These are phyloP conservation scores for Lachancea thermotolerans DNA, from an alignment of 805 yeast genomes.

Conservation along the genomic window DNA sequence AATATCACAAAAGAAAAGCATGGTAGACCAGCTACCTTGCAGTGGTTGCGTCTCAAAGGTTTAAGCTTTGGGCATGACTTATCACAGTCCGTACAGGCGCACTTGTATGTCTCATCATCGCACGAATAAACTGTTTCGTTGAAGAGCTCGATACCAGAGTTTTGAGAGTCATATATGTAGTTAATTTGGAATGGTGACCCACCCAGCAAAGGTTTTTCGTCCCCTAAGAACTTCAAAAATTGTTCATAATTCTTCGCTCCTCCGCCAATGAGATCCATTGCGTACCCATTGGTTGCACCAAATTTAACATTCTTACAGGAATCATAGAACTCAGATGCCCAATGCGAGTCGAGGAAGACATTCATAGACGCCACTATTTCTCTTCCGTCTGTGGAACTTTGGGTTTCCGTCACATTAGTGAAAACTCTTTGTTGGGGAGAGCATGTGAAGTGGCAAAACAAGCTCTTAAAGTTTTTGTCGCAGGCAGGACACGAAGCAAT, in stretches of 20 bases:
- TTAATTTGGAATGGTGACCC: conserved; percentile 96
- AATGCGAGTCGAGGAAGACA: conserved; percentile 48
- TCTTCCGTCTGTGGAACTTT: conserved; percentile 34
- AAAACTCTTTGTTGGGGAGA: conserved; percentile 76
- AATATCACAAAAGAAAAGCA: conserved; percentile 66
- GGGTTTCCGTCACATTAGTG: conserved; percentile 54
- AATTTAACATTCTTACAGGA: conserved; percentile 88
- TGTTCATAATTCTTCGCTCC: conserved; percentile 72
- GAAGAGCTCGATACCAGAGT: conserved; percentile 12
- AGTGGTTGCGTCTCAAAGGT: conserved; percentile 35
- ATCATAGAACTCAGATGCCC: conserved; percentile 63
- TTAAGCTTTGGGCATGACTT: conserved; percentile 68
- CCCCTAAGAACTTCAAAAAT: conserved; percentile 85
- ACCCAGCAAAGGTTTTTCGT: conserved; percentile 86
- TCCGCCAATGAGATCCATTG: conserved; percentile 97
- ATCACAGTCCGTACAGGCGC: conserved; percentile 90
- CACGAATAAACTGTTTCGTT: conserved; percentile 38
- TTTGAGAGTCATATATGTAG: conserved; percentile 43
- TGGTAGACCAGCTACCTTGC: conserved; percentile 57
- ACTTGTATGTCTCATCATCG: conserved; percentile 55
- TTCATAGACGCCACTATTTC: conserved; percentile 67
- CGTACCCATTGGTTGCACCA: conserved; percentile 90
- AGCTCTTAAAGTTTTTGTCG: conserved; percentile 69
- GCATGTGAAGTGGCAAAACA: conserved; percentile 86
- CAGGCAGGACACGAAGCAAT: conserved; percentile 95